Conservation (phyloP, 1,284 basidiomycete species). For the Ustilago nuda region DNA sequence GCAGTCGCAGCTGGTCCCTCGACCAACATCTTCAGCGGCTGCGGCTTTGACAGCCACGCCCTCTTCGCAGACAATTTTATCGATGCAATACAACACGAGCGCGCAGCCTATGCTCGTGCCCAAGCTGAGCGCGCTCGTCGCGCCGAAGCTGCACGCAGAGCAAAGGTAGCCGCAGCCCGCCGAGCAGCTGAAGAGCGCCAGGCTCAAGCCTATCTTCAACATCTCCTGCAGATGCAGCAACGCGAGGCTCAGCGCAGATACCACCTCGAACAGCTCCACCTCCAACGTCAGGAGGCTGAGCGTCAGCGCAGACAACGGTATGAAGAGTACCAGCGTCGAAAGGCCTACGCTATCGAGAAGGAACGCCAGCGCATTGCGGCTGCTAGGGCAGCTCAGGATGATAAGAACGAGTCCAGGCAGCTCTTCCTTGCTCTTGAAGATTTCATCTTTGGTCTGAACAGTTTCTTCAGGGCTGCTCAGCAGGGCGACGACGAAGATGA, state of each 20-base stretch:
- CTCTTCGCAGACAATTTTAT: conserved; percentile 29
- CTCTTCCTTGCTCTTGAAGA: conserved; percentile 51
- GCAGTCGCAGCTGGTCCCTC: conserved; percentile 27
- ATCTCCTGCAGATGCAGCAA: conserved; percentile 42
- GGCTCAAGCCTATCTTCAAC: conserved; percentile 45
- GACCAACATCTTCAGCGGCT: conserved; percentile 29
- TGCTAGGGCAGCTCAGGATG: conserved; percentile 12
- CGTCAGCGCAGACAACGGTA: conserved; percentile 38
- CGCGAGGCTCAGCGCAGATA: conserved; percentile 41
- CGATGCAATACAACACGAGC: conserved; percentile 49
- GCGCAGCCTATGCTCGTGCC: conserved; percentile 35
- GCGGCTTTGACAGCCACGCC: conserved; percentile 48
- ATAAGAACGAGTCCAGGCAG: conserved; percentile 34
- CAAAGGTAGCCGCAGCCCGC: conserved; percentile 33
- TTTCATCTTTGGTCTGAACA: conserved; percentile 40
- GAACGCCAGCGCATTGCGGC: conserved; percentile 44
- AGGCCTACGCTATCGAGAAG: conserved; percentile 45
- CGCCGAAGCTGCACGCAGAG: conserved; percentile 38
- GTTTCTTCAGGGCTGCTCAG: conserved; percentile 25
- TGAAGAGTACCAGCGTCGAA: conserved; percentile 50
- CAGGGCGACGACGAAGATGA: conserved; percentile 25
- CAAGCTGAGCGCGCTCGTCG: conserved; percentile 34
- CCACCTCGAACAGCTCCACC: conserved; percentile 44
- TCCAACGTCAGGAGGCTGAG: conserved; percentile 40
- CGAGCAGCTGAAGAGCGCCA: conserved; percentile 44